phyloP scores from a whole-genome alignment of 129 eudicot species.

The Saussurea involucrata region DNA sequence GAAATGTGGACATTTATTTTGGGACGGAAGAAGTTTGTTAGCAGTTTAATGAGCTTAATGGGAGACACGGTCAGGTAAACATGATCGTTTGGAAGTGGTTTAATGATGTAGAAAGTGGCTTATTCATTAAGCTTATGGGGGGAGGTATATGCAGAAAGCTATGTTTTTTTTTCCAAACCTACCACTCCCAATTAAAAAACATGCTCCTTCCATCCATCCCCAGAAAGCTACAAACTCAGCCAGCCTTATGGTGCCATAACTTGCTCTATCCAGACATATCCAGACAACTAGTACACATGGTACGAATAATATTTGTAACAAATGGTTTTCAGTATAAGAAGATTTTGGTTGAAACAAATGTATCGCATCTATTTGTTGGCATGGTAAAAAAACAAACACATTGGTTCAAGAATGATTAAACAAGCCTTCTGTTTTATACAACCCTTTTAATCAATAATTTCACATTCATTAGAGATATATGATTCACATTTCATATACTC shows the following conservation, averaged over 20 bases:
- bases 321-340: background rate
- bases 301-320: background rate
- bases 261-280: background rate
- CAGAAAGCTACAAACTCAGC: background rate
- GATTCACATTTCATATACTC: slow-evolving; percentile 5
- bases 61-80: too few species aligned
- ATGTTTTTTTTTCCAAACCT: too few species aligned
- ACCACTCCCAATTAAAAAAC: too few species aligned
- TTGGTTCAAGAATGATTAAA: background rate
- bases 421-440: background rate
- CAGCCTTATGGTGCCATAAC: background rate
- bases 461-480: background rate
- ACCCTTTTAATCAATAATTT: background rate
- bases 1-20: too few species aligned
- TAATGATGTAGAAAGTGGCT: too few species aligned
- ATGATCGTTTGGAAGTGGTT: too few species aligned
- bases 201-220: too few species aligned
- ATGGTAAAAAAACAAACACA: background rate
- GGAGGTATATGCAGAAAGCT: too few species aligned
- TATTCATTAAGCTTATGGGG: too few species aligned
- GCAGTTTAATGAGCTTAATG: too few species aligned
- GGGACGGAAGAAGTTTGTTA: too few species aligned
- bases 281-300: background rate
- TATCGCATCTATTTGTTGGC: background rate
- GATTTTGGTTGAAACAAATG: background rate